Percentiles rank a stretch among this genome's conserved stretches.
These are phyloP conservation scores for Thermochaetoides dissita DNA, from an alignment of 2,329 filamentous ascomycete genomes.

Conservation along the genomic window DNA sequence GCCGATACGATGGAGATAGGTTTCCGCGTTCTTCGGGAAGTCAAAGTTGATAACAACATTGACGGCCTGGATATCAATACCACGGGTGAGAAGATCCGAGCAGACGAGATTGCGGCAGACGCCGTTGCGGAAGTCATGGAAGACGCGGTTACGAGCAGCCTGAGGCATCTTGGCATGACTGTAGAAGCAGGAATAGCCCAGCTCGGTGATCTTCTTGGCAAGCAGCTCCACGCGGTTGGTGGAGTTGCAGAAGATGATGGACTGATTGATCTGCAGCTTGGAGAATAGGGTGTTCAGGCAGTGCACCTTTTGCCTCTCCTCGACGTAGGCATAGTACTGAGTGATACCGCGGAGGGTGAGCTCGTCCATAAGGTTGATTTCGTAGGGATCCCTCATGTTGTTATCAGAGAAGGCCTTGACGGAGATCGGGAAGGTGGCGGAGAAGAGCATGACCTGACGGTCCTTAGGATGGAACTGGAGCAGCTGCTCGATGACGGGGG, in stretches of 20 bases:
- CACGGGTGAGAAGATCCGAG: conserved; percentile 90
- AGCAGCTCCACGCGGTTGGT: conserved; percentile 95
- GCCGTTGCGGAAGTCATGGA: conserved; percentile 97
- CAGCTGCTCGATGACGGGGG: conserved; percentile 90
- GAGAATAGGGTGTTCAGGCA: conserved; percentile 98
- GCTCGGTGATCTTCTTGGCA: conserved; percentile 97
- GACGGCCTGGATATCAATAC: conserved; percentile 98
- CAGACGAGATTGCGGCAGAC: conserved; percentile 97
- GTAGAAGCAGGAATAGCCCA: conserved; percentile 99
- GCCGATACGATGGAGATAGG: conserved; percentile 95
- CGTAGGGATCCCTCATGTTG: conserved; percentile 91
- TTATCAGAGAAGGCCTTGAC: conserved; percentile 98
- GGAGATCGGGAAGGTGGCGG: conserved; percentile 89
- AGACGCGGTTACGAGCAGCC: conserved; percentile 91
- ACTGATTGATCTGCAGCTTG: conserved; percentile 98
- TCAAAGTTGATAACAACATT: conserved; percentile 99
- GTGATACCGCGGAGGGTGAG: conserved; percentile 95
- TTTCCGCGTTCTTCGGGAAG: conserved; percentile 98
- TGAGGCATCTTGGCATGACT: conserved; percentile 98
- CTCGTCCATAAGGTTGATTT: conserved; percentile 99
- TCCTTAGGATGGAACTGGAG: conserved; percentile 93
- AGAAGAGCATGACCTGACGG: conserved; percentile 98
- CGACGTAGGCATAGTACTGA: conserved; percentile 97
- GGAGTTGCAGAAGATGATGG: conserved; percentile 99
- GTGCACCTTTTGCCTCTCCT: conserved; percentile 98